Evolutionary conservation across 257 asterid genomes (phyloP).

Genomic region (Leptodermis oblonga): DNA sequence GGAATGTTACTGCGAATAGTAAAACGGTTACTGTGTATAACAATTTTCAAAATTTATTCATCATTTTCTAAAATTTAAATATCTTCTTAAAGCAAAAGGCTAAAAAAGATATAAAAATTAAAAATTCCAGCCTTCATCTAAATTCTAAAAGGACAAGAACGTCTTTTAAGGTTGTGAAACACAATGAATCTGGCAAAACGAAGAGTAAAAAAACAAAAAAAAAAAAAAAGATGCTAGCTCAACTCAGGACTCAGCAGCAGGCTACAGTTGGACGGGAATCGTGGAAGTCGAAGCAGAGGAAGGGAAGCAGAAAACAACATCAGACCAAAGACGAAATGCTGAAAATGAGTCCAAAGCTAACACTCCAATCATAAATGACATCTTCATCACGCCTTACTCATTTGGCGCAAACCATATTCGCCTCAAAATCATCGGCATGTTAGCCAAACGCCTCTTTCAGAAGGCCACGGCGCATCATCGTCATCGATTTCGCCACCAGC

Average conservation of each 20-base stretch:
- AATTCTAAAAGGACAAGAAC: slow-evolving; percentile 1
- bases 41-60: too few relatives aligned
- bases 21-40: too few relatives aligned
- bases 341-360: neutral
- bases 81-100: too few relatives aligned
- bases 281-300: neutral
- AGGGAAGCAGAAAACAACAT: neutral
- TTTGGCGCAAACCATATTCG: neutral
- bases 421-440: slow-evolving; percentile 39
- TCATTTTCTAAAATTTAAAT: too few relatives aligned
- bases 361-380: neutral
- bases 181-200: neutral
- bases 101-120: too few relatives aligned
- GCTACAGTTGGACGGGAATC: neutral
- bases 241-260: neutral
- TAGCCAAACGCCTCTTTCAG: slow-evolving; percentile 68
- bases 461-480: slow-evolving; percentile 47
- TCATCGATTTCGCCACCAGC: slow-evolving; percentile 6
- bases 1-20: too few relatives aligned
- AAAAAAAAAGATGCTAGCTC: neutral
- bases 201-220: neutral
- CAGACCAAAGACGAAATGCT: neutral
- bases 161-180: neutral
- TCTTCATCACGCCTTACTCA: neutral
- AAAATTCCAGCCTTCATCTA: too few relatives aligned